phyloP scores from a whole-genome alignment of 2,329 filamentous ascomycete genomes.

The Fusarium sarcochroum region DNA sequence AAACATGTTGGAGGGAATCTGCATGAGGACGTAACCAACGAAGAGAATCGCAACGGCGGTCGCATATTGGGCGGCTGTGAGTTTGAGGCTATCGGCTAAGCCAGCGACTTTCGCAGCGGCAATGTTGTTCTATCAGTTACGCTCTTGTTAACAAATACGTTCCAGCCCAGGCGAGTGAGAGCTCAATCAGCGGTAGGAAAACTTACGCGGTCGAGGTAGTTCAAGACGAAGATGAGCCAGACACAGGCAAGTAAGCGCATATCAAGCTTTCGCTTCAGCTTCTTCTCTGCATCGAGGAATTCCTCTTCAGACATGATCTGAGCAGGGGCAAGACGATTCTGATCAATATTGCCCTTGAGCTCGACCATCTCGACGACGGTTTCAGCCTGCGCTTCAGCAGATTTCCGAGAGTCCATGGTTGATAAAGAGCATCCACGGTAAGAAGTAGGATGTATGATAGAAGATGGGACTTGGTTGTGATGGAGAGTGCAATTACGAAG shows the following conservation, averaged over 20 bases:
- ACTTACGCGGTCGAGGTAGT: slow-evolving; percentile 21
- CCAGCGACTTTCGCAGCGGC: slow-evolving; percentile 25
- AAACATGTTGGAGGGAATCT: slow-evolving; percentile 57
- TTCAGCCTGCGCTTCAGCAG: background rate
- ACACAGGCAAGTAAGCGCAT: slow-evolving; percentile 19
- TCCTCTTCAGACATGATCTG: slow-evolving; percentile 29
- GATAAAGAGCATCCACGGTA: background rate
- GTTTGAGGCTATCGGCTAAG: slow-evolving; percentile 6
- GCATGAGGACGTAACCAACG: slow-evolving; percentile 48
- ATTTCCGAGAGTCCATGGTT: slow-evolving; percentile 4
- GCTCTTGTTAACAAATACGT: background rate
- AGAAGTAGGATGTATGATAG: background rate
- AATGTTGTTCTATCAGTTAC: slow-evolving; percentile 15
- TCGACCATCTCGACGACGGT: slow-evolving; percentile 16
- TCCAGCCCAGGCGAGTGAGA: background rate
- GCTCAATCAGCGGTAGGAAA: background rate
- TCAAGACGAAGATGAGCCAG: slow-evolving; percentile 26
- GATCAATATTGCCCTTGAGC: slow-evolving; percentile 4
- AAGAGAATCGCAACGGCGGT: slow-evolving; percentile 54
- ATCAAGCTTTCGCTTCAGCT: slow-evolving; percentile 22
- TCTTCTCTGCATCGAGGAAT: slow-evolving; percentile 25
- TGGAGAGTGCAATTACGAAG: background rate
- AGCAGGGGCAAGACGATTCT: slow-evolving; percentile 17
- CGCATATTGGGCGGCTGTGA: slow-evolving; percentile 16
- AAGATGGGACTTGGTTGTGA: background rate